Conservation (phyloP, 2,329 filamentous ascomycete species). For the Ophiostoma quercus region DNA sequence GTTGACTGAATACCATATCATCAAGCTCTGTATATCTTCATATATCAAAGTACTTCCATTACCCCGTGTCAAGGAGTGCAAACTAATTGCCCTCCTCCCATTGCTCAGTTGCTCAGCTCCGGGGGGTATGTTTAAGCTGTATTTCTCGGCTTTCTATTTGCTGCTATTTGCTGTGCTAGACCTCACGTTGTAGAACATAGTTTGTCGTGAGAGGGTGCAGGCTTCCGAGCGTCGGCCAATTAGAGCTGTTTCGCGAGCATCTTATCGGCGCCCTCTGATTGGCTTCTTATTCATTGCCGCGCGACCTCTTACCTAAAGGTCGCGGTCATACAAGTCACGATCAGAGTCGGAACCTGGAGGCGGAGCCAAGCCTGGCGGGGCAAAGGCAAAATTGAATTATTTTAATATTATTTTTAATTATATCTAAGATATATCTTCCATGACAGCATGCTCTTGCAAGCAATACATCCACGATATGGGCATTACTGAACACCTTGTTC, state of each 20-base stretch:
- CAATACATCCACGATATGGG: not conserved
- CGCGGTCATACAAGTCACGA: not conserved
- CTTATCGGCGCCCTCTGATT: conserved; percentile 26
- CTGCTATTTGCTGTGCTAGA: not conserved
- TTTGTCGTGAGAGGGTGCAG: conserved; percentile 3
- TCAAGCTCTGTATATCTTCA: too few relatives aligned
- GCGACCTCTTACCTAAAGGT: conserved; percentile 25
- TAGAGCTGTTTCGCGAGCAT: conserved; percentile 9
- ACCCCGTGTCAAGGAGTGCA: not conserved
- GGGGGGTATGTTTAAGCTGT: conserved; percentile 2
- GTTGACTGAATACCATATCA: too few relatives aligned
- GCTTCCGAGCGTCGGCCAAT: conserved; percentile 20
- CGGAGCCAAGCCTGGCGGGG: conserved; percentile 16
- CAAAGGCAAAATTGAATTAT: conserved; percentile 1
- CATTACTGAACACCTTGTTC: not conserved
- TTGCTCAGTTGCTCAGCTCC: not conserved
- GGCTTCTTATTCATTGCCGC: conserved; percentile 23
- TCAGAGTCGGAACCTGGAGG: conserved; percentile 11
- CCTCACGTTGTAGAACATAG: conserved; percentile 8
- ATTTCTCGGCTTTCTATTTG: conserved; percentile 1
- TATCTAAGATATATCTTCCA: not conserved
- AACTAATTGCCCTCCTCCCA: not conserved
- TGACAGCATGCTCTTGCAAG: not conserved
- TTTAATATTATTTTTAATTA: not conserved
- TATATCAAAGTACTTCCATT: not conserved